phyloP scores from a whole-genome alignment of 495 filamentous ascomycete species.

The Parathielavia appendiculata region DNA sequence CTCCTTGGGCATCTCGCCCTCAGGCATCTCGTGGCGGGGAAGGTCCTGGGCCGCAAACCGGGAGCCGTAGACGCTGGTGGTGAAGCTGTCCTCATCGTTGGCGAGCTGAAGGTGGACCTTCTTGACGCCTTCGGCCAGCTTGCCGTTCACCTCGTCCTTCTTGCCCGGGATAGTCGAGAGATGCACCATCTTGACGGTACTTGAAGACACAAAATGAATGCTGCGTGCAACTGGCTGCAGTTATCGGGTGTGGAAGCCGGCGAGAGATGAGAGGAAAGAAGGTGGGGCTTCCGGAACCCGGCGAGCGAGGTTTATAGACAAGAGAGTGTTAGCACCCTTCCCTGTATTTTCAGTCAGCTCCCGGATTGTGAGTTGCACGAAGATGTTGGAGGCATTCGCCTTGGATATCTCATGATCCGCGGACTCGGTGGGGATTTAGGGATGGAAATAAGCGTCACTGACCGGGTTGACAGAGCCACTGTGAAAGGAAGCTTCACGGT shows the following conservation, averaged over 20 bases:
- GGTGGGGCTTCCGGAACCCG: not conserved
- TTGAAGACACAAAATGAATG: not conserved
- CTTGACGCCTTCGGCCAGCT: slow-evolving; percentile 42
- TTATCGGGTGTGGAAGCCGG: not conserved
- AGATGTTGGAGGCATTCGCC: slow-evolving; percentile 15
- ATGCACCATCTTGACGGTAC: slow-evolving; percentile 57
- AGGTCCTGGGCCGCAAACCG: slow-evolving; percentile 73
- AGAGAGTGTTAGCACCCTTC: not conserved
- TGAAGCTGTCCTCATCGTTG: slow-evolving; percentile 57
- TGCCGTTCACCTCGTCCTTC: slow-evolving; percentile 38
- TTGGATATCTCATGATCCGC: slow-evolving; percentile 19
- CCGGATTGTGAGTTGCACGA: not conserved
- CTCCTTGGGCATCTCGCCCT: slow-evolving; percentile 79
- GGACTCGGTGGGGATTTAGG: not conserved
- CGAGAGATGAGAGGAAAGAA: not conserved
- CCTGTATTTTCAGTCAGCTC: slow-evolving; percentile 7
- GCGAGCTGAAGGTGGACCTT: slow-evolving; percentile 43
- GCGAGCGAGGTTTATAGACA: slow-evolving; percentile 6
- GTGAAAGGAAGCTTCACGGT: not conserved
- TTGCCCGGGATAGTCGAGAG: slow-evolving; percentile 50
- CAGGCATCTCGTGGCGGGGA: slow-evolving; percentile 82
- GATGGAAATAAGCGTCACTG: slow-evolving; percentile 14
- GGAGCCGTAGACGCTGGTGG: slow-evolving; percentile 77
- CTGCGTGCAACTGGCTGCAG: not conserved
- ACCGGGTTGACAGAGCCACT: slow-evolving; percentile 15